These are phyloP conservation scores for Skeletonema menzelii DNA, from an alignment of 108 stramenopile species.

Conservation along the genomic window DNA sequence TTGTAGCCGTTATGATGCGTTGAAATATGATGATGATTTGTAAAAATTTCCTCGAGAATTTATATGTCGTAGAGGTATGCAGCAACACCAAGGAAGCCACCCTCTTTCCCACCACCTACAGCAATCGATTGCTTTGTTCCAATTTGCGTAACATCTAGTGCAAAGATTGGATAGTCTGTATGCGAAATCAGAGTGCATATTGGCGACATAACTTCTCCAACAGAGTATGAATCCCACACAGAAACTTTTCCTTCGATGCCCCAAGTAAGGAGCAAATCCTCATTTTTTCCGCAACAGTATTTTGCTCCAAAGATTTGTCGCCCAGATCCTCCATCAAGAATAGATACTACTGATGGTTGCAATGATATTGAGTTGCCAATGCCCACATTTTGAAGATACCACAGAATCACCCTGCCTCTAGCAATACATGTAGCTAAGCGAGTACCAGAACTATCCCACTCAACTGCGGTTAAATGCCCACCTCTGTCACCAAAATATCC, in stretches of 20 bases:
- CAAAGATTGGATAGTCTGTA: slow-evolving; percentile 77
- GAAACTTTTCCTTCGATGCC: slow-evolving; percentile 83
- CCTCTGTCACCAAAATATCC: slow-evolving; percentile 23
- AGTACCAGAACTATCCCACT: slow-evolving; percentile 71
- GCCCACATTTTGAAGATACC: slow-evolving; percentile 38
- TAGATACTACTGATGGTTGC: slow-evolving; percentile 56
- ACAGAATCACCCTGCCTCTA: slow-evolving; percentile 73
- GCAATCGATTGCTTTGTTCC: slow-evolving; percentile 30
- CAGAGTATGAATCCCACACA: slow-evolving; percentile 73
- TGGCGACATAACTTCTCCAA: slow-evolving; percentile 65
- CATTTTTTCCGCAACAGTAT: slow-evolving; percentile 59
- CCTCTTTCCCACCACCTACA: slow-evolving; percentile 59
- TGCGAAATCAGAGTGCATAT: slow-evolving; percentile 61
- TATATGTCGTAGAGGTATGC: slow-evolving; percentile 5
- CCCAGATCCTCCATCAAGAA: slow-evolving; percentile 73
- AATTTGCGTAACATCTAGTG: slow-evolving; percentile 46
- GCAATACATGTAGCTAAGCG: slow-evolving; percentile 79
- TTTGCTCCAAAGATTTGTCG: slow-evolving; percentile 78
- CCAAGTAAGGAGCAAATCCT: slow-evolving; percentile 81
- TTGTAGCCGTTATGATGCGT: no score
- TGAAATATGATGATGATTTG: no score
- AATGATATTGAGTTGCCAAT: slow-evolving; percentile 28
- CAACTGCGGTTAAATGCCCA: slow-evolving; percentile 78
- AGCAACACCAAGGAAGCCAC: slow-evolving; percentile 37
- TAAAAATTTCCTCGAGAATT: background rate